Evolutionary conservation across 2,329 filamentous ascomycete species (phyloP).

Genomic region (Penicillium sp.): DNA sequence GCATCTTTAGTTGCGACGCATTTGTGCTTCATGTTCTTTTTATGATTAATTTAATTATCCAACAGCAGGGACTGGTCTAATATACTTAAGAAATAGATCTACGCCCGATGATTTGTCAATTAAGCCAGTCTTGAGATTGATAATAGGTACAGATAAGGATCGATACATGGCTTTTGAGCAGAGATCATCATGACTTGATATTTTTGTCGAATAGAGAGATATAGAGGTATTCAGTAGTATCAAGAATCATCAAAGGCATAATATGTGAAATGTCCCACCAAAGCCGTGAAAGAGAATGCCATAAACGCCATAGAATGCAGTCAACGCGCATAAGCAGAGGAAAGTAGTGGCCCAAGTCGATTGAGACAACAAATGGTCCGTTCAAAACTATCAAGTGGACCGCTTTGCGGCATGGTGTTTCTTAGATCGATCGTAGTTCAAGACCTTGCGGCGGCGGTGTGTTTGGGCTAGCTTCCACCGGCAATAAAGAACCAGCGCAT

Average conservation of each 20-base stretch:
- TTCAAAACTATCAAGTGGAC: constrained; percentile 6
- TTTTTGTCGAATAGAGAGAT: neutral
- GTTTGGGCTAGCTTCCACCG: constrained; percentile 50
- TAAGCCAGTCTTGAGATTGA: neutral
- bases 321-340: constrained; percentile 4
- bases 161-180: neutral
- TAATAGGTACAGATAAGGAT: neutral
- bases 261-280: constrained; percentile 13
- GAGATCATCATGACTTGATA: neutral
- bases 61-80: too few species aligned
- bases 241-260: constrained; percentile 18
- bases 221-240: neutral
- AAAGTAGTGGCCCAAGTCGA: neutral
- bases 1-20: neutral
- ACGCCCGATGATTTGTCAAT: neutral
- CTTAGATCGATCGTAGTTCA: constrained; percentile 48
- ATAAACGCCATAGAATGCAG: constrained; percentile 24
- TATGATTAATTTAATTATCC: too few species aligned
- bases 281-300: constrained; percentile 12
- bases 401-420: constrained; percentile 33
- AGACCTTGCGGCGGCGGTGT: constrained; percentile 47
- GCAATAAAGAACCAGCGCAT: constrained; percentile 61
- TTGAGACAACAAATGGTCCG: neutral
- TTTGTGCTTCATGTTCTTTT: neutral
- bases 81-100: neutral